Evolutionary conservation across 768 basidiomycete species (phyloP), one percentile per base, ranked within the genome.

Genomic region (Coprinopsis marcescibilis): DNA sequence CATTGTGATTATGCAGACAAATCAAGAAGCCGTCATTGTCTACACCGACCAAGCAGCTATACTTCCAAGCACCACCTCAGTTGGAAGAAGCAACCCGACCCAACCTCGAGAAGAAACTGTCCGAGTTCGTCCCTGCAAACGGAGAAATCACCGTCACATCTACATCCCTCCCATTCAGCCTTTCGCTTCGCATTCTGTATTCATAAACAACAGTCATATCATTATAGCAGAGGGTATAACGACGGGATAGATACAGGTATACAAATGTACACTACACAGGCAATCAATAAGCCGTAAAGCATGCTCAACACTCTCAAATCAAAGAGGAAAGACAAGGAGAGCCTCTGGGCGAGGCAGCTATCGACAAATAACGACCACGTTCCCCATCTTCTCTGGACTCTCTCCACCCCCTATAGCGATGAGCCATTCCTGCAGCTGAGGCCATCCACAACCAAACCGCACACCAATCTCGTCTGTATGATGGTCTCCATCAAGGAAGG

Each of bases 11-110:
- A 24, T 23, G 24, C 48, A 99, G 96, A 53, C 96, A 98, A 80
- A 86, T 98, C 68, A 95, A 93, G 69, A 92, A 84, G 60, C 96
- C 96, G 0, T 98, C 96, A 0, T 64, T 99, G 14, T 89, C 94
- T 3, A 80, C 83, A 0, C 72, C 81, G 4, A 75, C 74, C 19
- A 78, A 74, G 55, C 87, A 85, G 29, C 82, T 98, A 30, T 99
- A 96, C 72, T 81, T 93, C 62, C 91, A 95, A 63, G 89, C 89
- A 1, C 95, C 96, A 6, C 89, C 91, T 3, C 89, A 91, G 59
- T 76, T 99, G 12, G 90, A 96, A 62, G 71, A 81, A 60, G 81
- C 81, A 5, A 98, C 93, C 6, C 79, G 90, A n/a, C 84, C 86
- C 3, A 98, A 99, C 63, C 72, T 99, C 40, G 77, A 83, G 60